Base-by-base conservation (phyloP, 1,139 yeast genomes). In the Debaryomyces sp. region DNA sequence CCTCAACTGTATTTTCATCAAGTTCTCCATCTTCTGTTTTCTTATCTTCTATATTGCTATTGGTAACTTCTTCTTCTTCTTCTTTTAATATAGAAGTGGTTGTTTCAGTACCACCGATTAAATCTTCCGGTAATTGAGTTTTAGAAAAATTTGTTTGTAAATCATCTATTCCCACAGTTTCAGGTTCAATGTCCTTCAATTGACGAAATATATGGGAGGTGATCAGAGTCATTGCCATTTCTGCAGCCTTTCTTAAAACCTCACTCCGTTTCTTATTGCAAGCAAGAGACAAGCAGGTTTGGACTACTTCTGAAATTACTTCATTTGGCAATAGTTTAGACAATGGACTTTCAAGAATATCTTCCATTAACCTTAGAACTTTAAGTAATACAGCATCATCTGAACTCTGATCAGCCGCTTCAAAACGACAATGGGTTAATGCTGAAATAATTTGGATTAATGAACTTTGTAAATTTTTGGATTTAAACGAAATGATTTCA, bases 221-320 rank as follows among this genome's bases (percentile, higher is more conserved):
- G 46, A 91, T 84, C 5, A 85, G 75, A 35, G 80, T 75, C 80
- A 92, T 82, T 0, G 97, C 83, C 75, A 88, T 82, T 61, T 94
- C 98, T 0, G 98, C 98, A 1, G 96, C 88, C 52, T 87, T 81
- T 60, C 99, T 77, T 50, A 95, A 77, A 12, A 92, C 89, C 58
- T 94, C 98, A 53, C 96, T 87, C 64, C 98, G 80, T 63, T 92
- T 82, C 70, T 91, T 89, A 64, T 94, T 96, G 62, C 96, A 90
- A 1, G 98, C 97, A 67, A 95, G 80, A 12, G 96, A 86, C 61
- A 95, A 78, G 51, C 97, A 90, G 0, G 97, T 91, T 59, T 94
- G 97, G 17, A 92, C 82, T 32, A 92, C 91, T 63, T 92, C 98
- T 52, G 90, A 86, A 47, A 94, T 82, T 27, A 89, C 85, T 46